A percentile compares a stretch with the other conserved stretches of the same genome.
These are phyloP conservation scores for Penicillium manginii DNA, from an alignment of 495 filamentous ascomycete species.

Conservation along the genomic window DNA sequence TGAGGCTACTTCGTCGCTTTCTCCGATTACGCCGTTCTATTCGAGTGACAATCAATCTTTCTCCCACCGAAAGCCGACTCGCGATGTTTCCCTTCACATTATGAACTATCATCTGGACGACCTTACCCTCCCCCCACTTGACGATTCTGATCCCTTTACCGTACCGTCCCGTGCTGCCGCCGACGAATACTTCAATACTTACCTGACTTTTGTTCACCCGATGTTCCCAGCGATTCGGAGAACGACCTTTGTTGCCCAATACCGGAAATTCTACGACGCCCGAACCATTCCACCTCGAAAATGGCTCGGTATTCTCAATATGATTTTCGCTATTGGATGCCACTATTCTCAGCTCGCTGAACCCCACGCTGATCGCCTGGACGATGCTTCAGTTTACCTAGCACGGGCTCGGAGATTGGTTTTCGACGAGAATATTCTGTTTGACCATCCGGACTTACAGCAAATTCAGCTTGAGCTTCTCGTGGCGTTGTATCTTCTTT, in stretches of 20 bases:
- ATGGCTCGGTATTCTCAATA: constrained; percentile 65
- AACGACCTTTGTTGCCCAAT: constrained; percentile 43
- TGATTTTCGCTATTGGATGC: constrained; percentile 66
- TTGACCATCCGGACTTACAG: constrained; percentile 61
- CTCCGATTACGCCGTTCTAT: neutral
- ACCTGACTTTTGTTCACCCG: constrained; percentile 60
- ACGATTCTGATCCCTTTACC: constrained; percentile 49
- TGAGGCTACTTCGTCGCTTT: neutral
- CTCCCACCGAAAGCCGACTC: neutral
- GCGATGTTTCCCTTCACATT: constrained; percentile 31
- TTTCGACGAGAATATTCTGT: constrained; percentile 52
- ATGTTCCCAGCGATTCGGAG: constrained; percentile 59
- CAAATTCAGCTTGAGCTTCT: constrained; percentile 60
- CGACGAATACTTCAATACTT: constrained; percentile 56
- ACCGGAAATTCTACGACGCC: constrained; percentile 37
- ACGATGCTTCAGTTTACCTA: constrained; percentile 61
- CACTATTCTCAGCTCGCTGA: constrained; percentile 30
- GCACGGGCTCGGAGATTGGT: constrained; percentile 58
- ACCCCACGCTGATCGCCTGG: constrained; percentile 15
- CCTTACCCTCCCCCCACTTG: constrained; percentile 43
- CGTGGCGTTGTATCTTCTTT: constrained; percentile 61
- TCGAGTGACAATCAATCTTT: neutral
- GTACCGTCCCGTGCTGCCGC: constrained; percentile 55
- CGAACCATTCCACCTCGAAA: constrained; percentile 31
- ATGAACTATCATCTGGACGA: constrained; percentile 64